phyloP scores from a whole-genome alignment of 2,329 filamentous ascomycete species.

The Beauveria pseudobassiana region DNA sequence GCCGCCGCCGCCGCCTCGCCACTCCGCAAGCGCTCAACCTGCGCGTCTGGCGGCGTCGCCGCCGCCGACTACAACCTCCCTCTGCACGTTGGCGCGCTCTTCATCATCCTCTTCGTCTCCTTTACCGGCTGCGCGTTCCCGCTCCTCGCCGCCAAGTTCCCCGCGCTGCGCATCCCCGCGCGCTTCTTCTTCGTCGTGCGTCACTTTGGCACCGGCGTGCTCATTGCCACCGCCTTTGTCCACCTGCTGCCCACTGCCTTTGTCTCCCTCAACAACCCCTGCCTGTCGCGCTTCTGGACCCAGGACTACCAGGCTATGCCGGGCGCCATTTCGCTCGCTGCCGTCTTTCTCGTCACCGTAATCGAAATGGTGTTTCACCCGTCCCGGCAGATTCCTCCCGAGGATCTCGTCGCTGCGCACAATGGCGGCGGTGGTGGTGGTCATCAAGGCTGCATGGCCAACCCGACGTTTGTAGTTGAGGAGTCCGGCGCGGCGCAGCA shows the following conservation, averaged over 20 bases:
- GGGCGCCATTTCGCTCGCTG: conserved; percentile 71
- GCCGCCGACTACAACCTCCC: conserved; percentile 45
- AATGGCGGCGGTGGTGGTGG: conserved; percentile 2
- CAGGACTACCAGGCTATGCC: conserved; percentile 68
- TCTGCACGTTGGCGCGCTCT: conserved; percentile 50
- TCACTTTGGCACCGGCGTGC: conserved; percentile 73
- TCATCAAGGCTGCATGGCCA: conserved; percentile 17
- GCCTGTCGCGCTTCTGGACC: conserved; percentile 69
- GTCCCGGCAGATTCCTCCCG: conserved; percentile 24
- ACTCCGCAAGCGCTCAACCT: conserved; percentile 22
- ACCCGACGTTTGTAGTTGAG: background rate
- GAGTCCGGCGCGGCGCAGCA: conserved; percentile 12
- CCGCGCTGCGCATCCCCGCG: conserved; percentile 45
- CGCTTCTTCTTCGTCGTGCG: conserved; percentile 49
- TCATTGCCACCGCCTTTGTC: conserved; percentile 70
- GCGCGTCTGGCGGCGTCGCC: conserved; percentile 22
- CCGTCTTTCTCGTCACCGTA: conserved; percentile 69
- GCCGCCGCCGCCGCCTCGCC: conserved; percentile 14
- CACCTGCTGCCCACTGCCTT: conserved; percentile 65
- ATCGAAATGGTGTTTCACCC: conserved; percentile 65
- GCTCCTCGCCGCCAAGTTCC: conserved; percentile 44
- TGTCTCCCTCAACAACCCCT: conserved; percentile 53
- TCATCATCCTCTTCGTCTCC: conserved; percentile 41
- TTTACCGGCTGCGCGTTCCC: conserved; percentile 46
- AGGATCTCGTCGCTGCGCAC: background rate